These are phyloP conservation scores for Ophiocordyceps camponoti-saundersi DNA, from an alignment of 2,329 filamentous ascomycete species.

Conservation along the genomic window DNA sequence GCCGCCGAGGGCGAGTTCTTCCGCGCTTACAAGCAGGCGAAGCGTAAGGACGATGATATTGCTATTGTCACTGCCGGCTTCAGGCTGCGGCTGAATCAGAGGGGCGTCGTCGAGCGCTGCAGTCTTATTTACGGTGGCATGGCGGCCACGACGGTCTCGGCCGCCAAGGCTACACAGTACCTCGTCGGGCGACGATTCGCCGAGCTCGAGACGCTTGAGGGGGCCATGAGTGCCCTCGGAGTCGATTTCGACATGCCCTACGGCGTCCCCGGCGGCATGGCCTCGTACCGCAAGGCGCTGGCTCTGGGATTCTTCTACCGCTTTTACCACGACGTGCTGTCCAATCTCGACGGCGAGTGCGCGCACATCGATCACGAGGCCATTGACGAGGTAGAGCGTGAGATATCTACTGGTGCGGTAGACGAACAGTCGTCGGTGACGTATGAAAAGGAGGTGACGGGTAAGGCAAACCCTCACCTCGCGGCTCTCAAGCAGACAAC, in stretches of 20 bases:
- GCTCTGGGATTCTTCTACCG: slow-evolving; percentile 92
- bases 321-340: slow-evolving; percentile 81
- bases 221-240: slow-evolving; percentile 76
- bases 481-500: slow-evolving; percentile 87
- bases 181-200: slow-evolving; percentile 65
- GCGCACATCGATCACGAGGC: slow-evolving; percentile 50
- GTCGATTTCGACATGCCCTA: slow-evolving; percentile 79
- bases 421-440: slow-evolving; percentile 59
- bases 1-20: slow-evolving; percentile 65
- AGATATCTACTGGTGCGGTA: slow-evolving; percentile 63
- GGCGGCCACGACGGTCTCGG: slow-evolving; percentile 80
- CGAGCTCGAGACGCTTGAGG: slow-evolving; percentile 70
- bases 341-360: slow-evolving; percentile 32
- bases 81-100: slow-evolving; percentile 52
- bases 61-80: slow-evolving; percentile 88
- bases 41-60: slow-evolving; percentile 95
- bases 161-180: slow-evolving; percentile 59
- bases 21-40: slow-evolving; percentile 86
- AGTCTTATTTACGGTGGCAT: slow-evolving; percentile 88
- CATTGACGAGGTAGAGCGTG: slow-evolving; percentile 69
- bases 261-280: slow-evolving; percentile 92
- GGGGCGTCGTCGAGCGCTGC: slow-evolving; percentile 53
- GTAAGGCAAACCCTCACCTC: slow-evolving; percentile 73
- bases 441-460: slow-evolving; percentile 69
- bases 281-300: slow-evolving; percentile 80